Evolutionary conservation across 1,139 yeast species (phyloP), one percentile per base, ranked within the genome.

Genomic region (Saccharomyces hybrid): DNA sequence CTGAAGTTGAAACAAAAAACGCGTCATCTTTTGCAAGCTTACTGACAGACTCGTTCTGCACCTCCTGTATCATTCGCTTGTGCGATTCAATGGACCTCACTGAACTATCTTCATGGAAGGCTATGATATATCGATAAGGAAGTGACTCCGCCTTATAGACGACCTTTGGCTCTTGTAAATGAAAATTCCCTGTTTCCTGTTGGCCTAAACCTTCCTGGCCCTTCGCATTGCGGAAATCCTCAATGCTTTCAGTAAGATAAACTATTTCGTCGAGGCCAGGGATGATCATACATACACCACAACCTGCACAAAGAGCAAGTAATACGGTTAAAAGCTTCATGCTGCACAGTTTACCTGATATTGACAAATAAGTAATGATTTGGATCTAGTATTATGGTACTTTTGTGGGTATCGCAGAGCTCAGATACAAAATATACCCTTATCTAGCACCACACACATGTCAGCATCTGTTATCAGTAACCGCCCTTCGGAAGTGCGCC

Each of bases 101-200:
- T 31, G 77, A 66, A 49, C 82, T 74, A 52, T 76, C 80, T 51
- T 81, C 80, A 76, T 88, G 88, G 74, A 88, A 82, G 50, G 88
- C 89, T 59, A 84, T 71, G 59, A 89, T 87, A 74, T 88, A 90
- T 14, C 42, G 42, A 34, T 34, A 34, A 8, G 42, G 42, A 14
- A 34, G 20, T 13, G 20, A 34, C 13, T 34, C 5, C 5, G 42
- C 4, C 11, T 8, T 8, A 2, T 8, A 5, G 7, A 14, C 0
- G 42, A 14, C 13, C 2, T 16, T 14, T 34, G 2, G 42, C 3
- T 9, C 13, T 3, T 9, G 11, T 14, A 34, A 14, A 8, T 14
- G 42, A 34, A 34, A 8, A 3, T 8, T 14, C 42, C 13, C 42
- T 1, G 13, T 14, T 1, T 34, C 4, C 4, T 34, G 42, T 34